Evolutionary conservation across 129 eudicot species (phyloP).

Genomic region (Saposhnikovia divaricata): DNA sequence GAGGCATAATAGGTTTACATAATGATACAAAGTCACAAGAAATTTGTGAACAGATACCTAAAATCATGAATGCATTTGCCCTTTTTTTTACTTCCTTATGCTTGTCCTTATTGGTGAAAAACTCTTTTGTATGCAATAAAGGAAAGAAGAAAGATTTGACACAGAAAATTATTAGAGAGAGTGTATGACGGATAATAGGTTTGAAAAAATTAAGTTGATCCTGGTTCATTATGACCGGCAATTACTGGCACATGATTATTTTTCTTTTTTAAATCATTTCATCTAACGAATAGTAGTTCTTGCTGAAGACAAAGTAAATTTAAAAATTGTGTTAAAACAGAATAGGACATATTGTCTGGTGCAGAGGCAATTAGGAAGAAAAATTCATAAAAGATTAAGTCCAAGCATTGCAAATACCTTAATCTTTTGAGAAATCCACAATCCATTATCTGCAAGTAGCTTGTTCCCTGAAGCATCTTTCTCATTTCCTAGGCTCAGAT

Average conservation of each 20-base stretch:
- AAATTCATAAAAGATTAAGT: neutral
- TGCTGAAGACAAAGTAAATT: neutral
- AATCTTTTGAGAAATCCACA: constrained; percentile 43
- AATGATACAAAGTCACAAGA: neutral
- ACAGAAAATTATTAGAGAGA: neutral
- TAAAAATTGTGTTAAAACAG: neutral
- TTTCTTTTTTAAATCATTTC: neutral
- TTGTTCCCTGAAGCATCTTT: constrained; percentile 46
- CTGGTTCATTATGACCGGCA: neutral
- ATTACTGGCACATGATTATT: neutral
- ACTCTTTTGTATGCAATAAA: neutral
- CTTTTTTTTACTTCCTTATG: neutral
- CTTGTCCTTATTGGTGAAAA: neutral
- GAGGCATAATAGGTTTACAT: too few species aligned
- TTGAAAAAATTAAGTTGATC: neutral
- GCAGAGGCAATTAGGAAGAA: neutral
- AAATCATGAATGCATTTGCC: neutral
- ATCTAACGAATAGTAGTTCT: neutral
- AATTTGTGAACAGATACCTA: neutral
- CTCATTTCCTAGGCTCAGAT: constrained; percentile 14
- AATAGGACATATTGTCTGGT: neutral
- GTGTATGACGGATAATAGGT: neutral
- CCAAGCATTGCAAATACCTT: constrained; percentile 20
- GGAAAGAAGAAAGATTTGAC: neutral
- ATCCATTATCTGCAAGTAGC: constrained; percentile 40